Base-by-base conservation (phyloP, 1,284 basidiomycete species). In the Kwoniella shivajii region DNA sequence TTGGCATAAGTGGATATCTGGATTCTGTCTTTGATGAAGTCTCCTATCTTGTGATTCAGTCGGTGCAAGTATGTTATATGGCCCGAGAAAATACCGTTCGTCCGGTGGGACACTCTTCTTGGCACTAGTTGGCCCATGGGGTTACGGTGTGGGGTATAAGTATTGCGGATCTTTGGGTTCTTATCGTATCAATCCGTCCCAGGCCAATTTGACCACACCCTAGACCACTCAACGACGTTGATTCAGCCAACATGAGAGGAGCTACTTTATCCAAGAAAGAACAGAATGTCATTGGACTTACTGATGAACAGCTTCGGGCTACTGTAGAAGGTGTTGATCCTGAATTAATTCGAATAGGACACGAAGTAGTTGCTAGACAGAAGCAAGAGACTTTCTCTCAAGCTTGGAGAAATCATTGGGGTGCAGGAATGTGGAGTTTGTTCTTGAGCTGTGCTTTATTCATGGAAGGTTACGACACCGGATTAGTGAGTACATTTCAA, bases 391-490 rank as follows among this genome's bases (percentile, higher is more conserved):
- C 50, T 1, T 58, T 58, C 33, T 20, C 18, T 18, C 27, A 58
- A 36, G 50, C 50, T 34, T 53, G 50, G 50, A 51, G 56, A 39
- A 53, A 47, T 34, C 56, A 58, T 49, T 58, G 56, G 56, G 37
- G 51, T 42, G 56, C 56, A n/a, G 50, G 44, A 33, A 42, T 56
- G 31, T 69, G 65, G 65, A 43, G 39, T 42, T 50, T 69, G 10
- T 50, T 56, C 26, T 55, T 67, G n/a, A 54, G 58, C 16, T 31
- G 54, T 22, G 65, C 65, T 3, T 53, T 67, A 0, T 60, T 67
- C 34, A 69, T 69, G 67, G 67, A 69, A 33, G 64, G 64, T 14
- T 67, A 60, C 38, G 65, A 67, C 39, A 66, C 63, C 38, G 60
- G 52, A 34, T 44, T 66, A 26, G 60, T 65, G 31, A 53, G 59